Base-by-base conservation (phyloP, 495 filamentous ascomycete genomes). In the Penicillium coprophilum region DNA sequence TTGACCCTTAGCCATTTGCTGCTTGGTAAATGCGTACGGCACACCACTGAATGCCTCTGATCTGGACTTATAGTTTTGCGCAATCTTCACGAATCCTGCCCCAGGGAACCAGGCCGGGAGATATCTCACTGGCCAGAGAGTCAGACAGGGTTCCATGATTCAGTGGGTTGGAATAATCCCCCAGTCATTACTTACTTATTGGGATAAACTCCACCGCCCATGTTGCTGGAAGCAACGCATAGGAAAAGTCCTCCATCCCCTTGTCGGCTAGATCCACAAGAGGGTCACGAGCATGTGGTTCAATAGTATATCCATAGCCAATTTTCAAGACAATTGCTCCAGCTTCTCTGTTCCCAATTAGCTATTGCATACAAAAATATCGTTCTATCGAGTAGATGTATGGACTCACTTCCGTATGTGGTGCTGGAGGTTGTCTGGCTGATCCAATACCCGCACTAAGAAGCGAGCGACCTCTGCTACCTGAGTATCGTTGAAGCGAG, bases 51-150 rank as follows among this genome's bases (percentile, higher is more conserved):
- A 56, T 2, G 46, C 60, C 2, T 21, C 50, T n/a, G 72, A 54
- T 19, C 63, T 59, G 4, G 44, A 50, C 20, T 52, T 60, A 64
- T 66, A 79, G 24, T 53, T 13, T 6, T 63, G 63, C 5, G 70
- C 77, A 5, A 60, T 73, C 9, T 65, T 57, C 39, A 74, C 69
- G 58, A 79, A 84, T 0, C 59, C 66, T 1, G 76, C 72, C 1
- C 80, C 82, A 13, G 80, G 80, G 24, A 79, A 60, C 76, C 81
- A 81, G 3, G 69, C 58, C 3, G 80, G 79, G 1, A 81, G 47
- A 20, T 67, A 51, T 66, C 70, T 72, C 51, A 79, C 72, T 75
- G 11, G 17, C 13, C 19, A 7, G 4, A 36, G 32, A 0, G 46
- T 59, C 23, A 62, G 46, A 36, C 6, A 23, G 15, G 5, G 7